Base-by-base conservation (phyloP, 495 filamentous ascomycete genomes). In the Aspergillus olivimuriae region DNA sequence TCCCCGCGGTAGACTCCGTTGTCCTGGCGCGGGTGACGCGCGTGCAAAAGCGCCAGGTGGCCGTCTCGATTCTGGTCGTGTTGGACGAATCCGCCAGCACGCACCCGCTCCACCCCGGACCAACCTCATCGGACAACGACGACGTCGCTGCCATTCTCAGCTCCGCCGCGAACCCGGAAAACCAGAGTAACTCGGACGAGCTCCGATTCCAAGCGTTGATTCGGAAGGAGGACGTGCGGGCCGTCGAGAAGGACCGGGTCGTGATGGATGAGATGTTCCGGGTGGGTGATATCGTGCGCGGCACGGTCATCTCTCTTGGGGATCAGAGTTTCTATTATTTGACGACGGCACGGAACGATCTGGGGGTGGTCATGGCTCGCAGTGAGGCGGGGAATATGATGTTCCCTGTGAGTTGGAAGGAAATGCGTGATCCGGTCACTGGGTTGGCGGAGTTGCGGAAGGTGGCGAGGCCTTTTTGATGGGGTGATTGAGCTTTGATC, bases 311-410 rank as follows among this genome's bases (percentile, higher is more conserved):
- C 39, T 91, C 85, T 7, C 65, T 97, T 2, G 92, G 92, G 16
- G 92, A 98, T 65, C 89, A 95, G 65, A 80, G 82, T 34, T 94
- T 86, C 54, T 97, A 95, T 62, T 98, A 96, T 63, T 69, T 95
- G 12, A 83, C 80, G 24, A 98, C 92, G 5, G 87, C 88, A 39
- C 75, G 76, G 46, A 96, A 98, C 65, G 84, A 94, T 62, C 71
- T 94, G 28, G 92, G 92, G 16, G 91, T 98, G 34, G 83, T 98
- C 16, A 88, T 96, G 85, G 92, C 92, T 17, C 81, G 75, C 53
- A 94, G 89, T 56, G 89, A 94, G 60, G 77, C 75, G 2, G 92
- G 90, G 1, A 90, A 92, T 61, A 75, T 80, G 60, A 91, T 97
- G 85, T 82, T 83, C 53, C 91, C 92, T 10, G 76, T 94, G 20